Evolutionary conservation across 1,284 basidiomycete species (phyloP).

Genomic region (Cryptococcus jaspeensis): DNA sequence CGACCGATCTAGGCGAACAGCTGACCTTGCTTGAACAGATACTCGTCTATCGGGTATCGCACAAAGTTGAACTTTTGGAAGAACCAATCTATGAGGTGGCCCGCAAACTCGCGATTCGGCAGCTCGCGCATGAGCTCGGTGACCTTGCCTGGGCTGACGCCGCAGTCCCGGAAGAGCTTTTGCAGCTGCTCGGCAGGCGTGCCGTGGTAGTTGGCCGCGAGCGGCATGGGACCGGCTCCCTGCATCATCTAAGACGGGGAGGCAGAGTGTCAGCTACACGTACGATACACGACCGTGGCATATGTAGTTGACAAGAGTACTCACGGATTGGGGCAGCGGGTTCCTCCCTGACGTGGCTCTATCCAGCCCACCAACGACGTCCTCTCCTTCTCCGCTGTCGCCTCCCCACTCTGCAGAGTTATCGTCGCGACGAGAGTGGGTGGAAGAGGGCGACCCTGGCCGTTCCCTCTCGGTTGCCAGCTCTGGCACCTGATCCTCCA

Average conservation of each 20-base stretch:
- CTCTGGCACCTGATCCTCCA: conserved; percentile 1
- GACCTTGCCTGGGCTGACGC: conserved; percentile 72
- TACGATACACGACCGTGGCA: not conserved
- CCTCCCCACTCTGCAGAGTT: conserved; percentile 16
- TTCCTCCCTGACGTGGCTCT: conserved; percentile 33
- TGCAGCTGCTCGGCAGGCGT: conserved; percentile 48
- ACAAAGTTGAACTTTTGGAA: conserved; percentile 74
- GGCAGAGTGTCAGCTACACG: not conserved
- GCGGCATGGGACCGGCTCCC: conserved; percentile 20
- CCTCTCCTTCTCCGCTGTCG: conserved; percentile 19
- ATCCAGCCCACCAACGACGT: conserved; percentile 27
- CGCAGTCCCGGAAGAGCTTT: conserved; percentile 78
- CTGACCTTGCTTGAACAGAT: conserved; percentile 63
- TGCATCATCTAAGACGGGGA: conserved; percentile 11
- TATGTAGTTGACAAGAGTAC: conserved; percentile 1
- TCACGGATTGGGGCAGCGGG: conserved; percentile 39
- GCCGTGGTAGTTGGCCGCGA: conserved; percentile 35
- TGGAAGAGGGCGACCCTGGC: conserved; percentile 12
- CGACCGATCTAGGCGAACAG: not conserved
- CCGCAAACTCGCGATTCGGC: conserved; percentile 66
- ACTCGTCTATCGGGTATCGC: conserved; percentile 83
- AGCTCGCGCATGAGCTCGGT: conserved; percentile 75
- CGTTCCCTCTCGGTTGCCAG: not conserved
- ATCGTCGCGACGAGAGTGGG: conserved; percentile 11
- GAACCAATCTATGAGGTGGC: conserved; percentile 56